A percentile compares a stretch with the other conserved stretches of the same genome.
These are phyloP conservation scores for Tilletia walkeri DNA, from an alignment of 1,284 basidiomycete genomes.

Conservation along the genomic window DNA sequence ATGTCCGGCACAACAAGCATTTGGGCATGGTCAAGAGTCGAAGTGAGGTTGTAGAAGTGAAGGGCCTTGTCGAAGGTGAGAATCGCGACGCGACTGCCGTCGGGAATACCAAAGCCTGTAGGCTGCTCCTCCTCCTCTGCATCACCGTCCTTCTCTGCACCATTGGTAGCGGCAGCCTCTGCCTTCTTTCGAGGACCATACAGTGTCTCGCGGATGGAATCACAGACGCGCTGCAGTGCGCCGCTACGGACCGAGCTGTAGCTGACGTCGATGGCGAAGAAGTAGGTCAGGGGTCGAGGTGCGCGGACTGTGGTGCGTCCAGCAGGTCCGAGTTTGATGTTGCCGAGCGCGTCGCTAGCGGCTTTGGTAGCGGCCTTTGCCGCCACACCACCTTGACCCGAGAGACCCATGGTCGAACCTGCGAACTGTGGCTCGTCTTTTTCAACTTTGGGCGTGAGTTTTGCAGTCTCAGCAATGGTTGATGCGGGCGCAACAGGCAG, in stretches of 20 bases:
- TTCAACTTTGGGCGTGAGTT: slow-evolving; percentile 37
- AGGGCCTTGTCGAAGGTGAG: slow-evolving; percentile 79
- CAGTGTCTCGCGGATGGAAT: slow-evolving; percentile 67
- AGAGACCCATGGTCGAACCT: slow-evolving; percentile 46
- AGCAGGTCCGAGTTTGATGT: slow-evolving; percentile 39
- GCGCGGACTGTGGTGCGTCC: slow-evolving; percentile 51
- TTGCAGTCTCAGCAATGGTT: slow-evolving; percentile 41
- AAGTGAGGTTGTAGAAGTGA: slow-evolving; percentile 86
- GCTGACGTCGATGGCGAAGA: slow-evolving; percentile 90
- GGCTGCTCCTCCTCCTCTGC: slow-evolving; percentile 31
- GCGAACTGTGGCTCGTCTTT: slow-evolving; percentile 30
- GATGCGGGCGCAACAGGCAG: slow-evolving; percentile 46
- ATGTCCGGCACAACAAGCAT: slow-evolving; percentile 86
- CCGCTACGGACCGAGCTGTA: slow-evolving; percentile 70
- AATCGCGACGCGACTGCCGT: slow-evolving; percentile 62
- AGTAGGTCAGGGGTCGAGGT: slow-evolving; percentile 66
- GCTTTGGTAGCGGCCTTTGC: slow-evolving; percentile 40
- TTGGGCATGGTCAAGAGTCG: slow-evolving; percentile 64
- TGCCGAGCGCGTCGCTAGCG: slow-evolving; percentile 49
- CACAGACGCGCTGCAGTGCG: slow-evolving; percentile 71
- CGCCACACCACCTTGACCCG: slow-evolving; percentile 42
- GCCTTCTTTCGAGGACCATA: slow-evolving; percentile 58
- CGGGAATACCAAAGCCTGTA: slow-evolving; percentile 50
- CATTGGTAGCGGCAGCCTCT: slow-evolving; percentile 26
- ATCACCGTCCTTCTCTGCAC: slow-evolving; percentile 34